A percentile compares a stretch with the other conserved stretches of the same genome.
These are phyloP conservation scores for Hypholoma sublateritium DNA, from an alignment of 768 basidiomycete species.

Conservation along the genomic window DNA sequence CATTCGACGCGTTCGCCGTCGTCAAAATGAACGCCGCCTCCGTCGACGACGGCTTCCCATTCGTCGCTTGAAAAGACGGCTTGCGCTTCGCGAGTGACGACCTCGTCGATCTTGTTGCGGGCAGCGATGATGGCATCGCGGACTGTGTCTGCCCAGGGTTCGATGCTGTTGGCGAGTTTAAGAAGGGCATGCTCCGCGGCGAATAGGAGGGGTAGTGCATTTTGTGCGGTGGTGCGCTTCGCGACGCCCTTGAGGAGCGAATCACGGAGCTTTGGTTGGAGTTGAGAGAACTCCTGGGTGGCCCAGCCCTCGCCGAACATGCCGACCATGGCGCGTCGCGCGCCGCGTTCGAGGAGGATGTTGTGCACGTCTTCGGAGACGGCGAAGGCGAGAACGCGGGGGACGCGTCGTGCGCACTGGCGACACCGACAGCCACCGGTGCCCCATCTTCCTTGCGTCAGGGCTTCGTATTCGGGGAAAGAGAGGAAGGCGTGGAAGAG, in stretches of 20 bases:
- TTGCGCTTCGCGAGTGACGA: conserved; percentile 58
- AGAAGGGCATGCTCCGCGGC: conserved; percentile 61
- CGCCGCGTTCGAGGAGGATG: conserved; percentile 64
- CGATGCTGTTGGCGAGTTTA: conserved; percentile 56
- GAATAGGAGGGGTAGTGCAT: conserved; percentile 68
- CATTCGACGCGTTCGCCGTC: conserved; percentile 78
- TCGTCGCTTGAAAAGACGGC: conserved; percentile 67
- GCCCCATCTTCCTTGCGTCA: conserved; percentile 78
- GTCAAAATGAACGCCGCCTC: conserved; percentile 72
- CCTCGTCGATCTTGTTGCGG: conserved; percentile 60
- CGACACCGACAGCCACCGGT: conserved; percentile 82
- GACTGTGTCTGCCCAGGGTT: conserved; percentile 69
- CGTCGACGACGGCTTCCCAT: conserved; percentile 75
- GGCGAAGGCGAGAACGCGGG: conserved; percentile 83
- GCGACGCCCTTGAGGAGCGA: conserved; percentile 71
- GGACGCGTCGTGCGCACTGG: conserved; percentile 78
- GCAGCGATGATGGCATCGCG: conserved; percentile 67
- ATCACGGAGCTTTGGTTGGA: conserved; percentile 66
- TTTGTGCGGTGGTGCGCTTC: conserved; percentile 64
- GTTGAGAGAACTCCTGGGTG: conserved; percentile 72
- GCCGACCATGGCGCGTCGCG: conserved; percentile 74
- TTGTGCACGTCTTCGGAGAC: conserved; percentile 77
- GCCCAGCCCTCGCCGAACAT: conserved; percentile 92
- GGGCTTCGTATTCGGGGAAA: conserved; percentile 74
- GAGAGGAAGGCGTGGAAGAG: conserved; percentile 83